Evolutionary conservation across 1,284 basidiomycete species (phyloP), one percentile per base, ranked within the genome.

Genomic region (Malassezia obtusa): DNA sequence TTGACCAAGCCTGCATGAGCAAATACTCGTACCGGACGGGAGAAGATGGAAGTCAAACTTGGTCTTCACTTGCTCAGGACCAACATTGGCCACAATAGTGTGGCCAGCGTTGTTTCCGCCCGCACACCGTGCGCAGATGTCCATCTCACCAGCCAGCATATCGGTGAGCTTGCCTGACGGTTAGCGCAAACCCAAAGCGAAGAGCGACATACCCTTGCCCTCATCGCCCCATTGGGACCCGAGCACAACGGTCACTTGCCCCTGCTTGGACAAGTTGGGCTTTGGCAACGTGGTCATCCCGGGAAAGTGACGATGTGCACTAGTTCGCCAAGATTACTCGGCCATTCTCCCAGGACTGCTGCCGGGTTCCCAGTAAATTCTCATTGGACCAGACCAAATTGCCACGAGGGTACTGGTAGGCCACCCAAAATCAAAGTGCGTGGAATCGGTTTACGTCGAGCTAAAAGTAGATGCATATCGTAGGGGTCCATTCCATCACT

Each of bases 41-140:
- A 98, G 79, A 15, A 96, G 78, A 79, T 98, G 92, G 77, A 98
- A 98, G 51, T 90, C 90, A 76, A 87, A 96, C 22, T 84, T 91
- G 64, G 82, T 89, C 75, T 83, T 82, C 60, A 78, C 83, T 75
- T 83, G 73, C 81, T 83, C 68, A 79, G 80, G 52, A 77, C 83
- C 63, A 81, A 79, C 75, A 41, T 86, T 84, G 33, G 85, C 88
- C 61, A 98, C 86, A 75, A 98, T 95, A 30, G 94, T 98, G 77
- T 98, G 92, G 6, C 92, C 94, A 37, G 92, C 92, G 75, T 98
- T 98, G 79, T 96, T 96, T 17, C 92, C 94, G 25, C 92, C 92
- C 6, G 92, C 92, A 75, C 90, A 96, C 43, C 92, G 83, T 31
- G 91, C 92, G 71, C 91, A 96, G 71, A 98, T 77, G 75, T 98